A percentile compares a stretch with the other conserved stretches of the same genome.
Evolutionary conservation across 352 stramenopile genomes (phyloP).

Genomic region (Globisporangium paddicum): DNA sequence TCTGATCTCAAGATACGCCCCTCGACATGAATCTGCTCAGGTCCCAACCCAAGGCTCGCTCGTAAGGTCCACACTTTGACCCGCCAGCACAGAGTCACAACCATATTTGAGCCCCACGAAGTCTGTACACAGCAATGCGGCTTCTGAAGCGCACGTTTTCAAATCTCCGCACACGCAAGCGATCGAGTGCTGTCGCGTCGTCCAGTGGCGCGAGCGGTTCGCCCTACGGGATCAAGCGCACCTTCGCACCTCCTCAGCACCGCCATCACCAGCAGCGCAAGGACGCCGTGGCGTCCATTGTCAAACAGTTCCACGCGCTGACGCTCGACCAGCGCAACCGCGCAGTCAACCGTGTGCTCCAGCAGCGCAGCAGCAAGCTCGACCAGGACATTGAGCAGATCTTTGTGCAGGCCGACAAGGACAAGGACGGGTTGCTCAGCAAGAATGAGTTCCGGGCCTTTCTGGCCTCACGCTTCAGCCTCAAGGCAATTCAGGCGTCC

Average conservation of each 20-base stretch:
- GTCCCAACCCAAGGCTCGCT: background rate
- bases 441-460: constrained; percentile 65
- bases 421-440: constrained; percentile 59
- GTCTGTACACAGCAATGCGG: constrained; percentile 12
- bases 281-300: constrained; percentile 31
- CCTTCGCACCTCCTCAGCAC: background rate
- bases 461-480: constrained; percentile 58
- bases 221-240: constrained; percentile 11
- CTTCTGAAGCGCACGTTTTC: constrained; percentile 14
- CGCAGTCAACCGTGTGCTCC: constrained; percentile 45
- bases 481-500: constrained; percentile 38
- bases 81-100: background rate
- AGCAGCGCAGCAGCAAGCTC: constrained; percentile 26
- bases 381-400: constrained; percentile 64
- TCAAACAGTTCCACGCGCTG: constrained; percentile 57
- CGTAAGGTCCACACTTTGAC: background rate
- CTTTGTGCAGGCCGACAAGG: constrained; percentile 65
- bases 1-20: background rate
- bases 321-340: constrained; percentile 52
- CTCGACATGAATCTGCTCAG: background rate
- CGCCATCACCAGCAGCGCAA: constrained; percentile 15
- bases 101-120: too few species aligned
- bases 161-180: constrained; percentile 12
- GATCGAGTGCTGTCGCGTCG: background rate
- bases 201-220: background rate